Base-by-base conservation (phyloP, 371 early-diverging fungal genomes). In the Chytridiales sp. region DNA sequence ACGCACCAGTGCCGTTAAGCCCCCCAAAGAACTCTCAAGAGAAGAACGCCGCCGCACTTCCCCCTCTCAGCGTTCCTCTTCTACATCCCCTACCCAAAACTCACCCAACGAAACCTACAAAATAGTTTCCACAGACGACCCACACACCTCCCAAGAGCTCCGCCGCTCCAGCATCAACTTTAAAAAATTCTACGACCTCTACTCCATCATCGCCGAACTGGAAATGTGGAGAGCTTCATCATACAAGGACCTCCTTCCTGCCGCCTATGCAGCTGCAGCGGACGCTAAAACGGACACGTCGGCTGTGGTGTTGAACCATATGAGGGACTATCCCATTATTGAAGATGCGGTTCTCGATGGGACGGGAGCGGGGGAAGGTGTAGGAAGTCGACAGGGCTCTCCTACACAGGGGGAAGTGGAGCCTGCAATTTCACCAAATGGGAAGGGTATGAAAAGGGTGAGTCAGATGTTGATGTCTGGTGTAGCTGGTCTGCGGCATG, bases 171-270 rank as follows among this genome's bases (percentile, higher is more conserved):
- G 21, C 46, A 56, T 77, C 62, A 70, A 77, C 53, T 74, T 77
- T 42, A 55, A 64, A 15, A 74, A 74, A 60, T 74, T 64, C 61
- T 74, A 77, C 64, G 63, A 71, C 59, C 54, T 77, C 50, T 74
- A 73, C 62, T 52, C 70, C 15, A 65, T 73, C 31, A 66, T 64
- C 3, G 67, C 73, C 3, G 78, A 77, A 62, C 56, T 77, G 11
- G 78, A 77, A 47, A 60, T 67, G 29, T 73, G 71, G 68, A 58
- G 78, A 21, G 49, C 55, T 15, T 44, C 57, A 5, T 62, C 64
- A 15, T 74, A 74, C 62, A 55, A 57, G 34, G 55, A 47, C 24
- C 51, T 69, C 26, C 34, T 60, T n/a, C 68, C 60, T 27, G 72
- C 73, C 22, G 61, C 57, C 29, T 69, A 70, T 22, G 43, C 36